Conservation (phyloP, 352 stramenopile genomes). For the Globisporangium cystogenes region DNA sequence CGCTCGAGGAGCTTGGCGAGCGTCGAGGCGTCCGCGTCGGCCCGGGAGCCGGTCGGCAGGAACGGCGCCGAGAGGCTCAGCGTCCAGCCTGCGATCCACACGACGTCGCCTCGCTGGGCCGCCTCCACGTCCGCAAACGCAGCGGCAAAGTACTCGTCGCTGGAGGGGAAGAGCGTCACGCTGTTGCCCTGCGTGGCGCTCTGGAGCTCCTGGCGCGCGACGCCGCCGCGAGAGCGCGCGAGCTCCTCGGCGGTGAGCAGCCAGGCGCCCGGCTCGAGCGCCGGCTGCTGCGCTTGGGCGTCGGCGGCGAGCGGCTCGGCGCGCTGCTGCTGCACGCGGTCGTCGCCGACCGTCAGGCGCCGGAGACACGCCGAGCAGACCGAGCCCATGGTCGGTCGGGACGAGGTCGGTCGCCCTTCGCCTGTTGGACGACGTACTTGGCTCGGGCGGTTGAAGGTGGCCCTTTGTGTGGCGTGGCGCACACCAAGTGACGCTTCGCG, state of each 20-base stretch:
- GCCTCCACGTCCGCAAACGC: constrained; percentile 15
- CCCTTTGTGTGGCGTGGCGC: not conserved
- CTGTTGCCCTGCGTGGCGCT: not conserved
- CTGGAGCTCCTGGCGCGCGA: constrained; percentile 1
- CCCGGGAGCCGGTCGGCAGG: not conserved
- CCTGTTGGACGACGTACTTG: too few relatives aligned
- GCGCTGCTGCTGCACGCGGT: not conserved
- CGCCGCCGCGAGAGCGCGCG: not conserved
- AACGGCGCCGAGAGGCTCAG: constrained; percentile 15
- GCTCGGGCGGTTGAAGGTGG: too few relatives aligned
- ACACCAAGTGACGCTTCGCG: not conserved
- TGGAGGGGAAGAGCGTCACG: constrained; percentile 6
- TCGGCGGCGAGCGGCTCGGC: not conserved
- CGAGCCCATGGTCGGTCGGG: constrained; percentile 4
- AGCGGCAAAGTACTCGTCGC: constrained; percentile 10
- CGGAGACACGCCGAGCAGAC: constrained; percentile 7
- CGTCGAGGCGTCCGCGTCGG: constrained; percentile 2
- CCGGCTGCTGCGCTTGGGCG: constrained; percentile 4
- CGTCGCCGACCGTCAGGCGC: not conserved
- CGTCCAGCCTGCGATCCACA: constrained; percentile 19
- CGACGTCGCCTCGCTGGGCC: constrained; percentile 2
- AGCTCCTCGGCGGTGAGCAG: constrained; percentile 7
- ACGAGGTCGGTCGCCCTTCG: too few relatives aligned
- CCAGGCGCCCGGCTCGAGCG: constrained; percentile 11
- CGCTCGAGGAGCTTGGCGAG: constrained; percentile 13